Conservation (phyloP, 2,329 filamentous ascomycete species). For the Periconia macrospinosa region DNA sequence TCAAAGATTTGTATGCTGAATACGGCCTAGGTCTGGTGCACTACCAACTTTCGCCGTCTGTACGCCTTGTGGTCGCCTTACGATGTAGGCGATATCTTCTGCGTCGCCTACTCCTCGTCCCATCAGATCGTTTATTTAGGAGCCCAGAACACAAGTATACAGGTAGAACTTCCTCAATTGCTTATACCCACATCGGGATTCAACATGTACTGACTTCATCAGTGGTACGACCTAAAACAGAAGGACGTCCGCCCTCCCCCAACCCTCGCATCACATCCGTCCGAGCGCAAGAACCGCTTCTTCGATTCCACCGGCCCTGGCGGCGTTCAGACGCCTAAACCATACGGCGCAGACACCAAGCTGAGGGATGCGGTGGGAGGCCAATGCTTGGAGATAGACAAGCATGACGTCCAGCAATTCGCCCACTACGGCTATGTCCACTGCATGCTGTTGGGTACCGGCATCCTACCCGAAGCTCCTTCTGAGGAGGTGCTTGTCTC, state of each 20-base stretch:
- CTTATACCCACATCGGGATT: background rate
- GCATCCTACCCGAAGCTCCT: conserved; percentile 69
- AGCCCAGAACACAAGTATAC: conserved; percentile 90
- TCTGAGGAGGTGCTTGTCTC: conserved; percentile 82
- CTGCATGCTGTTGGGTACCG: conserved; percentile 85
- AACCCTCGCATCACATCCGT: conserved; percentile 70
- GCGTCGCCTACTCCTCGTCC: conserved; percentile 81
- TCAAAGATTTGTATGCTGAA: too few relatives aligned
- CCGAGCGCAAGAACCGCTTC: conserved; percentile 79
- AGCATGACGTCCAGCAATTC: conserved; percentile 80
- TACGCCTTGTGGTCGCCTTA: conserved; percentile 93
- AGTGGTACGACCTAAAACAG: conserved; percentile 79
- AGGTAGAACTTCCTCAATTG: conserved; percentile 49
- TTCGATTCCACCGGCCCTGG: conserved; percentile 90
- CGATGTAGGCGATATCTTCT: conserved; percentile 95
- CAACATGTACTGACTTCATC: conserved; percentile 9
- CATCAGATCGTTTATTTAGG: conserved; percentile 86
- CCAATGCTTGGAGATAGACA: conserved; percentile 76
- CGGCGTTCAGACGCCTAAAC: conserved; percentile 74
- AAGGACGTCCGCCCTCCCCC: conserved; percentile 61
- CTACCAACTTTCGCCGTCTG: conserved; percentile 71
- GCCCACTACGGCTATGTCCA: conserved; percentile 96
- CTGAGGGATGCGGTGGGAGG: conserved; percentile 58
- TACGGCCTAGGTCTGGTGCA: too few relatives aligned
- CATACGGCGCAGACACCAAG: conserved; percentile 58